phyloP scores from a whole-genome alignment of 164 flowering plant species.

The Macadamia tetraphylla region DNA sequence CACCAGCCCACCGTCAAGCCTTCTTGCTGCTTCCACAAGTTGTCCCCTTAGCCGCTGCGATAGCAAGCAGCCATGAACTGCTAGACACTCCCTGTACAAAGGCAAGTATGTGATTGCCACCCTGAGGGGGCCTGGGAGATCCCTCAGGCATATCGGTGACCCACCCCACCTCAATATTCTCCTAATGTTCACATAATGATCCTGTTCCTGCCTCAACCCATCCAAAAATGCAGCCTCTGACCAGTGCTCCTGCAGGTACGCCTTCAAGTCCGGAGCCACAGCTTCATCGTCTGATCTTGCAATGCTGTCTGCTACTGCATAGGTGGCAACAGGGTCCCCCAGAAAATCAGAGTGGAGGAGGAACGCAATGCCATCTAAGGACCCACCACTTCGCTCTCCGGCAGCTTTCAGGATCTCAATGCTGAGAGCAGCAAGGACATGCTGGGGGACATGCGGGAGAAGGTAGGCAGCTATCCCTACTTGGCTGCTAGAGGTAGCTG shows the following conservation, averaged over 20 bases:
- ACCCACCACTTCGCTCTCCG: conserved; percentile 85
- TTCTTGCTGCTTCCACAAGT: conserved; percentile 72
- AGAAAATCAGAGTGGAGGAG: conserved; percentile 77
- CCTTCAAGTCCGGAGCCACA: conserved; percentile 64
- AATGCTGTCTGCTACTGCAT: conserved; percentile 83
- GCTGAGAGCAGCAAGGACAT: conserved; percentile 86
- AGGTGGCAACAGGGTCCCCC: conserved; percentile 77
- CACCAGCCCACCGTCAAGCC: conserved; percentile 41
- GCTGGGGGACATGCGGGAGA: conserved; percentile 87
- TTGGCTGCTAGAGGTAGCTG: conserved; percentile 88
- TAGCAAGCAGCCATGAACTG: conserved; percentile 50
- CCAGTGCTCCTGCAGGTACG: conserved; percentile 73
- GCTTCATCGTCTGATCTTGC: conserved; percentile 73
- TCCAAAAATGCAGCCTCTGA: conserved; percentile 70
- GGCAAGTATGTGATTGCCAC: conserved; percentile 75
- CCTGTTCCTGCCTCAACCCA: conserved; percentile 54
- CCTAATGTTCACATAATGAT: conserved; percentile 57
- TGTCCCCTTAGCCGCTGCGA: conserved; percentile 78
- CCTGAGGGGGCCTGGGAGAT: conserved; percentile 64
- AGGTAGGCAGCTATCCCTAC: conserved; percentile 73
- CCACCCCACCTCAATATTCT: conserved; percentile 55
- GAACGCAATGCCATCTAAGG: conserved; percentile 83
- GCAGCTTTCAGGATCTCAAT: conserved; percentile 94
- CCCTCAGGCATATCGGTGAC: conserved; percentile 59
- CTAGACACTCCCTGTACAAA: conserved; percentile 68